Percentiles rank a stretch among this genome's conserved stretches.
phyloP scores from a whole-genome alignment of 148 eudicot species.

The Rhododendron griersonianum region DNA sequence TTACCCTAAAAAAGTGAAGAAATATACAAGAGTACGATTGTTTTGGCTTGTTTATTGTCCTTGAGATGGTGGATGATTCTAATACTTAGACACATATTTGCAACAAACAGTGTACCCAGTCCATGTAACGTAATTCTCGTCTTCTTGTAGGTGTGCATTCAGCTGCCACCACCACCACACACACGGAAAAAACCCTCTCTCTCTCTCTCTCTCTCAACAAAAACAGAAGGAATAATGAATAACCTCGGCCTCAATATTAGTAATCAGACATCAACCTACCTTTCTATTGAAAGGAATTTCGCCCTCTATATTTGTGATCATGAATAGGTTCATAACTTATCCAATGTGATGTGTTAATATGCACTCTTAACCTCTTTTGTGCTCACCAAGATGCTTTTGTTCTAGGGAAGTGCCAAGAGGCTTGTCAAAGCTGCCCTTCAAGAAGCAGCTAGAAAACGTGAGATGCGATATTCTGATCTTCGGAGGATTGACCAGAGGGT shows the following conservation, averaged over 20 bases:
- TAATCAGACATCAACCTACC: neutral
- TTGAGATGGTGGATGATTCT: neutral
- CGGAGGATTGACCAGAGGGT: conserved; percentile 64
- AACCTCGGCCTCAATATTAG: too few relatives aligned
- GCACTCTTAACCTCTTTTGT: neutral
- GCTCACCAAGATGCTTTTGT: conserved; percentile 8
- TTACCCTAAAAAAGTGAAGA: neutral
- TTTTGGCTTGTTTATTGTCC: neutral
- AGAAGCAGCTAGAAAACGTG: conserved; percentile 77
- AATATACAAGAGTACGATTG: neutral
- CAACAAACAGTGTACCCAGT: neutral
- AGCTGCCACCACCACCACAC: neutral
- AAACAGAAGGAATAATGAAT: too few relatives aligned
- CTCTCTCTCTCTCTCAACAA: too few relatives aligned
- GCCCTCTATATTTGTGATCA: neutral
- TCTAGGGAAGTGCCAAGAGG: conserved; percentile 74
- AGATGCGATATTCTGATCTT: conserved; percentile 74
- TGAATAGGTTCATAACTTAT: neutral
- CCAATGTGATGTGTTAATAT: neutral
- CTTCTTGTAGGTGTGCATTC: neutral
- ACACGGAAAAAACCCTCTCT: too few relatives aligned
- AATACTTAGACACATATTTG: too few relatives aligned
- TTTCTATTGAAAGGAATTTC: neutral
- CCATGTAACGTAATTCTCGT: neutral
- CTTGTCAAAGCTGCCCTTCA: conserved; percentile 72